These are phyloP conservation scores for Fagus crenata DNA, from an alignment of 306 rosid genomes.

Conservation along the genomic window DNA sequence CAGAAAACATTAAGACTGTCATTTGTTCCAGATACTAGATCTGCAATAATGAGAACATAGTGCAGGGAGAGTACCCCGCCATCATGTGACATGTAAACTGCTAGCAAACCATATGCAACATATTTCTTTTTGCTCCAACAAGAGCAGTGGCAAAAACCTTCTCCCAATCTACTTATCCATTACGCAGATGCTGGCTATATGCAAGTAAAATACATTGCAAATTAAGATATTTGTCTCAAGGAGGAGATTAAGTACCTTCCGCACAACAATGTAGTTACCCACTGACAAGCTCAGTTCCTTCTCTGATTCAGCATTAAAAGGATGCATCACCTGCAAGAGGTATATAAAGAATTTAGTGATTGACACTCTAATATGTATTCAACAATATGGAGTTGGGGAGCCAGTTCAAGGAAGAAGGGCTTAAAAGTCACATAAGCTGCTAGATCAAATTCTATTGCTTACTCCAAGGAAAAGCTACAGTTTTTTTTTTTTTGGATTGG, in stretches of 20 bases:
- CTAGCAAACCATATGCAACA: neutral
- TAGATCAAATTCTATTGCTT: neutral
- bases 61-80: neutral
- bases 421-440: neutral
- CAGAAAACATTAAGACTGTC: neutral
- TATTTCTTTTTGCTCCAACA: neutral
- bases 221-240: slow-evolving; percentile 9
- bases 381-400: slow-evolving; percentile 1
- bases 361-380: neutral
- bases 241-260: slow-evolving; percentile 58
- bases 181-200: neutral
- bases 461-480: neutral
- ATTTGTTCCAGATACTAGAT: neutral
- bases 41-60: neutral
- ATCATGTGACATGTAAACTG: neutral
- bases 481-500: no score
- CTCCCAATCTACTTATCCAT: neutral
- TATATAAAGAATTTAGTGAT: neutral
- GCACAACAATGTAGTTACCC: slow-evolving; percentile 87
- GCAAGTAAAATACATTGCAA: neutral
- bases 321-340: slow-evolving; percentile 71
- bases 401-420: slow-evolving; percentile 10
- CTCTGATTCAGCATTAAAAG: slow-evolving; percentile 67
- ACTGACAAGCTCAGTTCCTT: slow-evolving; percentile 85
- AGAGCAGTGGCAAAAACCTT: neutral